Conservation (phyloP, 306 rosid genomes). For the Quercus dentata region DNA sequence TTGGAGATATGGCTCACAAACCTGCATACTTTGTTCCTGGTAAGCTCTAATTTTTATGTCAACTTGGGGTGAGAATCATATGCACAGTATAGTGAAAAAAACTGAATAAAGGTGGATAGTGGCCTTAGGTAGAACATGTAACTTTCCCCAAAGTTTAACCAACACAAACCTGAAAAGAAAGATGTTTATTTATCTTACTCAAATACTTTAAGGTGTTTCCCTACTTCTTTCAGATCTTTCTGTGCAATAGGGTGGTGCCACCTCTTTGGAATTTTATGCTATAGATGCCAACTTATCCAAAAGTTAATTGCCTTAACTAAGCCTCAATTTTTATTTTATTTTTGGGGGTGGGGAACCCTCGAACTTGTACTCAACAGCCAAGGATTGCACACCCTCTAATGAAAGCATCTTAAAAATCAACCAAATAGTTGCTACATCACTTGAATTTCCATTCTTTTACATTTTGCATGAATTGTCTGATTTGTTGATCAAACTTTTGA, state of each 20-base stretch:
- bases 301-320: too few species aligned
- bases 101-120: neutral
- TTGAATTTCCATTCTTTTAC: neutral
- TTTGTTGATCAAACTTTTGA: neutral
- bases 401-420: neutral
- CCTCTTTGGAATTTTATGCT: neutral
- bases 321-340: too few species aligned
- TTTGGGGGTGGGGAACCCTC: neutral
- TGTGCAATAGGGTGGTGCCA: neutral
- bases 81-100: neutral
- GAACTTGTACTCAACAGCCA: neutral
- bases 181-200: neutral
- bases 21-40: conserved; percentile 99
- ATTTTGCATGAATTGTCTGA: neutral
- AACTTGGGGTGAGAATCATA: conserved; percentile 9
- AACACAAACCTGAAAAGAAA: neutral
- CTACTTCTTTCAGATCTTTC: neutral
- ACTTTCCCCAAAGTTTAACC: neutral
- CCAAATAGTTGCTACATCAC: neutral
- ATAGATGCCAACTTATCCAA: neutral
- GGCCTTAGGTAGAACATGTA: neutral
- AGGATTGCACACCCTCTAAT: neutral
- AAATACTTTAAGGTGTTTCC: neutral
- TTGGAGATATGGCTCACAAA: conserved; percentile 96
- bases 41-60: conserved; percentile 35